These are phyloP conservation scores for Mycena sanguinolenta DNA, from an alignment of 768 basidiomycete species.

Conservation along the genomic window DNA sequence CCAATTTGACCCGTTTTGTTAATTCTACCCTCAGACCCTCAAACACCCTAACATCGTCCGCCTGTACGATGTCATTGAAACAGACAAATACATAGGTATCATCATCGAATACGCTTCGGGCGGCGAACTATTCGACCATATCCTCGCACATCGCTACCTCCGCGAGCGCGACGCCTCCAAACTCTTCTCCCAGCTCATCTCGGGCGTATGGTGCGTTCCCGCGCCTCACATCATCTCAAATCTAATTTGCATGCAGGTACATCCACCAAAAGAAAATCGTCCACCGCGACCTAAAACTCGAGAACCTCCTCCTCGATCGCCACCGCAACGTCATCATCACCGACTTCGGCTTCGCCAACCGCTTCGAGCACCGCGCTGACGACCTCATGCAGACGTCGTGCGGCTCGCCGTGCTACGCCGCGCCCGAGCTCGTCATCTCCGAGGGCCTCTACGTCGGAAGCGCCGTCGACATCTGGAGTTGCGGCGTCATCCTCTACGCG, in stretches of 20 bases:
- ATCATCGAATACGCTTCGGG: constrained; percentile 98
- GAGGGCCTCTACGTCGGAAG: constrained; percentile 97
- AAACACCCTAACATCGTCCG: constrained; percentile 99
- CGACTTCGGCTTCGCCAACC: constrained; percentile 98
- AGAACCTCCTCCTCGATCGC: constrained; percentile 96
- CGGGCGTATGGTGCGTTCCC: constrained; percentile 80
- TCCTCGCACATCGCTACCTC: constrained; percentile 97
- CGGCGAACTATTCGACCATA: constrained; percentile 98
- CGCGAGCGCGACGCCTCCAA: constrained; percentile 94
- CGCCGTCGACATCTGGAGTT: constrained; percentile 98
- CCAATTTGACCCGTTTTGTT: constrained; percentile 21
- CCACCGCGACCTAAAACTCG: constrained; percentile 98
- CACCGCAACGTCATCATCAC: constrained; percentile 99
- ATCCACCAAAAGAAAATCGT: constrained; percentile 97
- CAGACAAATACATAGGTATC: constrained; percentile 99
- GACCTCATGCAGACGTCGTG: constrained; percentile 99
- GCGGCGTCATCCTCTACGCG: constrained; percentile 95
- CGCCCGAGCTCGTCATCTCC: constrained; percentile 96
- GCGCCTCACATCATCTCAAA: not conserved
- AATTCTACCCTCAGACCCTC: constrained; percentile 68
- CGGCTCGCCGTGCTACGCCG: constrained; percentile 97
- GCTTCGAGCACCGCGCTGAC: constrained; percentile 91
- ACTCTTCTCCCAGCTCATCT: constrained; percentile 98
- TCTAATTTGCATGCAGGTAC: constrained; percentile 1
- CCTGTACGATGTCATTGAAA: constrained; percentile 98